Base-by-base conservation (phyloP, 306 rosid species). In the Medicago lupulina region DNA sequence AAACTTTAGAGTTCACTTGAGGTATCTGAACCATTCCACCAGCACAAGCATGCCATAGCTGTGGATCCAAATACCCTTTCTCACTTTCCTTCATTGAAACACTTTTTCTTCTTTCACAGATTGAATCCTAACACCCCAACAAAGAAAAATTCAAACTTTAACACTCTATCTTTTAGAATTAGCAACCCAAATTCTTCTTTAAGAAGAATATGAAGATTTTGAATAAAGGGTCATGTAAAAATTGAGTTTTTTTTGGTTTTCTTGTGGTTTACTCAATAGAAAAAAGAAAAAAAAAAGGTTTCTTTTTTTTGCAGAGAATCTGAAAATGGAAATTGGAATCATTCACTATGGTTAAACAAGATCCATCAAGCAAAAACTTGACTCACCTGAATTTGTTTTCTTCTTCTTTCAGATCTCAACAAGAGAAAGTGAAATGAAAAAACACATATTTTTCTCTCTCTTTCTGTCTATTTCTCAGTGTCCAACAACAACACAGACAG, bases 31-130 rank as follows among this genome's bases (percentile, higher is more conserved):
- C 96, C 97, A 95, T 95, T 16, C 93, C 87, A 19, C 98, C 96
- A 0, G 98, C 98, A 65, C 98, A 95, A 13, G 98, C 98, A 65
- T 88, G 96, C 98, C 98, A 95, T 73, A 95, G 89, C 47, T 92
- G 95, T 40, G 97, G 87, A 86, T 95, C 97, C 84, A 95, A 83
- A n/a, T 1, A 31, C 70, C 78, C 84, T 70, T 90, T 92, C 55
- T 90, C 96, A 9, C 62, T 80, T 58, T 89, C 96, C 74, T 83
- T 90, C 98, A 89, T 91, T 51, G 66, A 47, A 49, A 47, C n/a
- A 12, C 39, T 21, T 14, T 1, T 43, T 46, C n/a, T 11, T 5
- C 38, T 58, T 58, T 6, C 16, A 40, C 73, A 5, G 50, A 44
- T 46, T 51, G 51, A 80, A 74, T 47, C 64, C 21, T 58, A 11